Evolutionary conservation across 164 flowering plant genomes (phyloP).

Genomic region (Vitis riparia): DNA sequence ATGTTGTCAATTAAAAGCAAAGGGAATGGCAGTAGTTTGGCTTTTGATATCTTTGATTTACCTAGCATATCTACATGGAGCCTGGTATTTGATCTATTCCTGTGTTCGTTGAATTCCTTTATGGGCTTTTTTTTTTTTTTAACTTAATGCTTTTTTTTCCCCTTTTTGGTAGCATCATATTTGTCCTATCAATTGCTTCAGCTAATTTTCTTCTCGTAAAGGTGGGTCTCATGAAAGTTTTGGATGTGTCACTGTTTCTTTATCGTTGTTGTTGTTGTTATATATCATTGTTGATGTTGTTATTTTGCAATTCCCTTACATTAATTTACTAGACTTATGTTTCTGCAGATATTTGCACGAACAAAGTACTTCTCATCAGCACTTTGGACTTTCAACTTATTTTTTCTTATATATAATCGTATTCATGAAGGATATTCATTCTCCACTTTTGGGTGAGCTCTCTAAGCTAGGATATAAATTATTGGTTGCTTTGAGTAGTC

Average conservation of each 20-base stretch:
- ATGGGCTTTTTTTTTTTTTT: not conserved
- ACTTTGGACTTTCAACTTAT: constrained; percentile 76
- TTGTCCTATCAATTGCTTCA: constrained; percentile 68
- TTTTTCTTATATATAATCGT: constrained; percentile 76
- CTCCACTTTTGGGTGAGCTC: constrained; percentile 73
- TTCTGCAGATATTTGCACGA: constrained; percentile 68
- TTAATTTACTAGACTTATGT: constrained; percentile 28
- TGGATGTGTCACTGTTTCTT: not conserved
- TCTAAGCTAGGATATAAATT: not conserved
- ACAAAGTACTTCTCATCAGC: constrained; percentile 55
- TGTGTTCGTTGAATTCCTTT: not conserved
- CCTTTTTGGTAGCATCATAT: constrained; percentile 56
- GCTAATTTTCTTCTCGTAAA: constrained; percentile 76
- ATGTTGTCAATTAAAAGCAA: constrained; percentile 46
- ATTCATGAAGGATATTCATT: constrained; percentile 88
- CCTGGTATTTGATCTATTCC: constrained; percentile 50
- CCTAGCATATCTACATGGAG: constrained; percentile 81
- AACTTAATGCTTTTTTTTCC: not conserved
- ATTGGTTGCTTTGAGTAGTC: not conserved
- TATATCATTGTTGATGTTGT: not conserved
- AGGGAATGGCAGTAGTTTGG: constrained; percentile 84
- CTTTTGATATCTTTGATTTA: constrained; percentile 67
- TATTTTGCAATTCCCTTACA: constrained; percentile 13
- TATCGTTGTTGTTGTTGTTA: not conserved
- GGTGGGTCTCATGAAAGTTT: constrained; percentile 38